Evolutionary conservation across 2,329 filamentous ascomycete species (phyloP).

Genomic region (Metarhizium robertsii): DNA sequence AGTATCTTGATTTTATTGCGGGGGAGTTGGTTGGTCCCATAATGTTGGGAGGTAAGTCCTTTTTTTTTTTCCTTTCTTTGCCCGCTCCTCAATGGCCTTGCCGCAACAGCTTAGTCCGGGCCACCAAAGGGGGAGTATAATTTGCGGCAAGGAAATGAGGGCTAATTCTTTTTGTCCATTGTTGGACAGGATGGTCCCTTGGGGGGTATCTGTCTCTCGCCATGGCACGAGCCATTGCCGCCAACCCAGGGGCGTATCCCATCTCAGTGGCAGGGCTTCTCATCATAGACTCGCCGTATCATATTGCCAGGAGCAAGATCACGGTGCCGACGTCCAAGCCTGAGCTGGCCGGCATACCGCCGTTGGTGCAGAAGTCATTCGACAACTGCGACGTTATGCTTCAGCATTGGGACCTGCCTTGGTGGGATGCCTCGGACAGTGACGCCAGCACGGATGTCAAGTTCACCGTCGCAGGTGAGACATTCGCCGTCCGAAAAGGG

Average conservation of each 20-base stretch:
- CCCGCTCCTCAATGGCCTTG: neutral
- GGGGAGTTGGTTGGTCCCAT: slow-evolving; percentile 15
- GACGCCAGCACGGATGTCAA: slow-evolving; percentile 8
- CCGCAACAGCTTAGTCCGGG: neutral
- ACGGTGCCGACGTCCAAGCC: slow-evolving; percentile 9
- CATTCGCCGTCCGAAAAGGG: slow-evolving; percentile 9
- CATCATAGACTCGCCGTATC: slow-evolving; percentile 20
- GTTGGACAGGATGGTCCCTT: slow-evolving; percentile 19
- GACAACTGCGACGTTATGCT: slow-evolving; percentile 22
- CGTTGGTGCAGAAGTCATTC: slow-evolving; percentile 18
- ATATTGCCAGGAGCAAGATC: slow-evolving; percentile 13
- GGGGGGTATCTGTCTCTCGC: slow-evolving; percentile 18
- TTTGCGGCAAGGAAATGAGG: neutral
- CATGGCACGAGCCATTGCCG: slow-evolving; percentile 16
- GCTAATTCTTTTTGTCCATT: neutral
- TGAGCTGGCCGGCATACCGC: slow-evolving; percentile 13
- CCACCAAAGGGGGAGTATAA: neutral
- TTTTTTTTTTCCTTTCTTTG: neutral
- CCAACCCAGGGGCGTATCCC: slow-evolving; percentile 10
- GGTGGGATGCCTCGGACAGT: slow-evolving; percentile 13
- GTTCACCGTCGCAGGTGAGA: slow-evolving; percentile 10
- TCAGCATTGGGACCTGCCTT: slow-evolving; percentile 17
- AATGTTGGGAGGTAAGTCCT: slow-evolving; percentile 15
- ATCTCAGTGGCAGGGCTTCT: slow-evolving; percentile 17
- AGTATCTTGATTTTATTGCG: slow-evolving; percentile 16